Evolutionary conservation across 1,139 yeast species (phyloP).

Genomic region (Blastobotrys indianensis): DNA sequence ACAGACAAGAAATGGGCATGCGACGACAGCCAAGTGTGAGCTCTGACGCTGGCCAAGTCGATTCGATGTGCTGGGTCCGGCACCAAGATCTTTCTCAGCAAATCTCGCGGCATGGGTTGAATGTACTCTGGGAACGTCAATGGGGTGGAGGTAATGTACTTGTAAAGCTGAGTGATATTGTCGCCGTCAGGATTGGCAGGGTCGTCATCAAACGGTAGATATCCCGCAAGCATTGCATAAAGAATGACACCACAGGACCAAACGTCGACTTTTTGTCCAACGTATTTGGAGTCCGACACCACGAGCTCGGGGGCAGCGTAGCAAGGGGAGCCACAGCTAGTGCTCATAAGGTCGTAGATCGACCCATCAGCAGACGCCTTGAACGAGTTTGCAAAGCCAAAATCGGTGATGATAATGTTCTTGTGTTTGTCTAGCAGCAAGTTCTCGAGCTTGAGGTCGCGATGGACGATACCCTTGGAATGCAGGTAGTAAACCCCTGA

Average conservation of each 20-base stretch:
- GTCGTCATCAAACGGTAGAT: constrained; percentile 96
- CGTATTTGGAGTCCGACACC: constrained; percentile 78
- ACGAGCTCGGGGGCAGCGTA: constrained; percentile 98
- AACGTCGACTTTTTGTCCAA: constrained; percentile 90
- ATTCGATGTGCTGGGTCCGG: constrained; percentile 82
- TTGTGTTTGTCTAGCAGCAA: constrained; percentile 71
- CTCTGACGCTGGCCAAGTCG: constrained; percentile 58
- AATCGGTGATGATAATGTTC: constrained; percentile 73
- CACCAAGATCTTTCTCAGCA: constrained; percentile 76
- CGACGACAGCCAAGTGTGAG: constrained; percentile 82
- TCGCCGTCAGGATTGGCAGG: constrained; percentile 95
- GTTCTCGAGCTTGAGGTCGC: constrained; percentile 70
- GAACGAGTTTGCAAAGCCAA: constrained; percentile 91
- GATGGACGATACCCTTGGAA: constrained; percentile 72
- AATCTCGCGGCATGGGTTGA: constrained; percentile 85
- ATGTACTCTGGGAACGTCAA: constrained; percentile 94
- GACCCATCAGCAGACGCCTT: constrained; percentile 33
- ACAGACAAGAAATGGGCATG: constrained; percentile 77
- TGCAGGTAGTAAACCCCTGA: constrained; percentile 92
- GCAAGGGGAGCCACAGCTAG: constrained; percentile 97
- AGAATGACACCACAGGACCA: constrained; percentile 97
- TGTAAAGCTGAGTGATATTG: constrained; percentile 84
- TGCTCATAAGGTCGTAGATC: constrained; percentile 69
- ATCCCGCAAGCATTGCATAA: constrained; percentile 96
- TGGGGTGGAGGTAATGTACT: constrained; percentile 85